phyloP scores from a whole-genome alignment of 1,139 yeast genomes.

The Geotrichum restrictum region DNA sequence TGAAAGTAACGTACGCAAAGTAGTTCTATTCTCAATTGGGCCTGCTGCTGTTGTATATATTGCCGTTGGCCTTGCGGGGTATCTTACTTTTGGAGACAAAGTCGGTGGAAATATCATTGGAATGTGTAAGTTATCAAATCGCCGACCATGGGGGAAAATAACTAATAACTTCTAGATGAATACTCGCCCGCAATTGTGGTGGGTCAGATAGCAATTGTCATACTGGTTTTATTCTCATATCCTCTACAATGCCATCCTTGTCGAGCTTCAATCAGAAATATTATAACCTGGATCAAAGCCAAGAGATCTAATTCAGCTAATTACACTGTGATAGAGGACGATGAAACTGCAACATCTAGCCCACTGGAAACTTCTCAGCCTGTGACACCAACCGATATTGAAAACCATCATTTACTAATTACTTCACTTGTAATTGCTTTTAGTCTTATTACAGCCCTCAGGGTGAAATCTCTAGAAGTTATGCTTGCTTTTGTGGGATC shows the following conservation, averaged over 20 bases:
- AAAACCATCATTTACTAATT: conserved; percentile 52
- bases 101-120: conserved; percentile 80
- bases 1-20: conserved; percentile 47
- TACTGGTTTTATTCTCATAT: conserved; percentile 80
- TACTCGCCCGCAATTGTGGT: conserved; percentile 50
- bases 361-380: not conserved
- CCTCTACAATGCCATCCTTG: conserved; percentile 94
- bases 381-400: conserved; percentile 5
- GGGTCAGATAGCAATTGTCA: conserved; percentile 71
- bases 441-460: conserved; percentile 70
- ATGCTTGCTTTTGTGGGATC: conserved; percentile 92
- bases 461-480: conserved; percentile 74
- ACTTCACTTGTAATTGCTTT: conserved; percentile 59
- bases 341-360: conserved; percentile 9
- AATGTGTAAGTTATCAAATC: conserved; percentile 37
- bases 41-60: conserved; percentile 59
- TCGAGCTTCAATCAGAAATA: conserved; percentile 75
- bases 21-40: conserved; percentile 54
- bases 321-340: conserved; percentile 22
- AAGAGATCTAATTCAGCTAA: conserved; percentile 10
- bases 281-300: conserved; percentile 50
- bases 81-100: conserved; percentile 75
- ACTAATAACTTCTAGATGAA: conserved; percentile 34
- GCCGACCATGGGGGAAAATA: conserved; percentile 19
- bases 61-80: conserved; percentile 77